Conservation (phyloP, 495 filamentous ascomycete genomes). For the Penicillium canescens region DNA sequence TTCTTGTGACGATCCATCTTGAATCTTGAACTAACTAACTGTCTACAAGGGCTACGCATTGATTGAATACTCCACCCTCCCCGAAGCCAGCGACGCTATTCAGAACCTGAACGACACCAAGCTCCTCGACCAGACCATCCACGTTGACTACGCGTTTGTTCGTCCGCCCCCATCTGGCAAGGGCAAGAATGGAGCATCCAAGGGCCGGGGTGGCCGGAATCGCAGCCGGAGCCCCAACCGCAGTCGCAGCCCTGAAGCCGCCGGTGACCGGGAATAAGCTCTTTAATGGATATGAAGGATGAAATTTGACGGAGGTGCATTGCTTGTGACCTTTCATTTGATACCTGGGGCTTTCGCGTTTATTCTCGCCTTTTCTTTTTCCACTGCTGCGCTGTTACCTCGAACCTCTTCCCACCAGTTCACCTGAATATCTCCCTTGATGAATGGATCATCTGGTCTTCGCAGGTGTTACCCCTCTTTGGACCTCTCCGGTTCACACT, state of each 20-base stretch:
- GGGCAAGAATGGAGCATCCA: constrained; percentile 52
- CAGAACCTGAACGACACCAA: constrained; percentile 79
- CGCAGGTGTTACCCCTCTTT: constrained; percentile 11
- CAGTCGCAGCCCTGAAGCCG: constrained; percentile 59
- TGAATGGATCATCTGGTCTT: neutral
- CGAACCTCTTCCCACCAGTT: neutral
- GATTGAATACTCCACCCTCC: constrained; percentile 88
- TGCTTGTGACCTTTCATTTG: constrained; percentile 4
- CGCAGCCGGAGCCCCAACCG: constrained; percentile 56
- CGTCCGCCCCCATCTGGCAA: constrained; percentile 78
- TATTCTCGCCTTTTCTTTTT: constrained; percentile 4
- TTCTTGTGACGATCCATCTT: neutral
- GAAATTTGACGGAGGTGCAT: constrained; percentile 1
- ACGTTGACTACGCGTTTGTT: constrained; percentile 96
- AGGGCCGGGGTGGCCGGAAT: constrained; percentile 48
- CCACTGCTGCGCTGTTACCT: constrained; percentile 1
- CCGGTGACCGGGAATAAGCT: constrained; percentile 37
- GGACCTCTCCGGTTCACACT: neutral
- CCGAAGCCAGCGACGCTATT: constrained; percentile 83
- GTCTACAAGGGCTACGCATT: constrained; percentile 77
- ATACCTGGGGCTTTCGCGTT: constrained; percentile 16
- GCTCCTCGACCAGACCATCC: constrained; percentile 88
- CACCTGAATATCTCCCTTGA: constrained; percentile 7
- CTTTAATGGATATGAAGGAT: neutral
- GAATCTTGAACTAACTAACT: constrained; percentile 10